Percentiles rank a stretch among this genome's conserved stretches.
Conservation (phyloP, 768 basidiomycete species). For the Tephrocybe sp. region DNA sequence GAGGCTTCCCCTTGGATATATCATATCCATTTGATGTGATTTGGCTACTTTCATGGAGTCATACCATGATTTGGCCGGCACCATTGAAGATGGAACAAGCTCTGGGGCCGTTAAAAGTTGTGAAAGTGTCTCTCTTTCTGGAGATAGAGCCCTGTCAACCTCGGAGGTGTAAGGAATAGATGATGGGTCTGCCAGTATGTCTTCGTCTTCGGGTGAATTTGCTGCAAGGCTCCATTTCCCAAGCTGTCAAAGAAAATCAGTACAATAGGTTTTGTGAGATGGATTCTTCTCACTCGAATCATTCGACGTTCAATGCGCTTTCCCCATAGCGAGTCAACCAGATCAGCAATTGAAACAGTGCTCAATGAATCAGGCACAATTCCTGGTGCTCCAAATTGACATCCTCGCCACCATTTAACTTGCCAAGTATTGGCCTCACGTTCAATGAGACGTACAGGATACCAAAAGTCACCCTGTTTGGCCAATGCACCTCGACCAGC, state of each 20-base stretch:
- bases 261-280: too few relatives aligned
- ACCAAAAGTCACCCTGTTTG: constrained; percentile 19
- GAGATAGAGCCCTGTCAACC: neutral
- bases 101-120: neutral
- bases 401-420: constrained; percentile 16
- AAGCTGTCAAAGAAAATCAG: too few relatives aligned
- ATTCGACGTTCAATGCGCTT: too few relatives aligned
- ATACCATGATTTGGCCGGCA: neutral
- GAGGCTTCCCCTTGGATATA: neutral
- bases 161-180: neutral
- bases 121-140: neutral
- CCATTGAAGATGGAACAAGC: neutral
- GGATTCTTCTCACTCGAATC: too few relatives aligned
- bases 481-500: constrained; percentile 19
- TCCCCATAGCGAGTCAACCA: neutral
- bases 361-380: neutral
- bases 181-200: neutral
- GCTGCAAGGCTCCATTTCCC: too few relatives aligned
- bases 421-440: constrained; percentile 9
- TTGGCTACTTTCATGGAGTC: neutral
- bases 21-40: neutral
- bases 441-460: constrained; percentile 23
- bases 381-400: neutral
- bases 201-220: too few relatives aligned
- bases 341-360: neutral